Base-by-base conservation (phyloP, 2,329 filamentous ascomycete genomes). In the Trichoderma aggressivum region DNA sequence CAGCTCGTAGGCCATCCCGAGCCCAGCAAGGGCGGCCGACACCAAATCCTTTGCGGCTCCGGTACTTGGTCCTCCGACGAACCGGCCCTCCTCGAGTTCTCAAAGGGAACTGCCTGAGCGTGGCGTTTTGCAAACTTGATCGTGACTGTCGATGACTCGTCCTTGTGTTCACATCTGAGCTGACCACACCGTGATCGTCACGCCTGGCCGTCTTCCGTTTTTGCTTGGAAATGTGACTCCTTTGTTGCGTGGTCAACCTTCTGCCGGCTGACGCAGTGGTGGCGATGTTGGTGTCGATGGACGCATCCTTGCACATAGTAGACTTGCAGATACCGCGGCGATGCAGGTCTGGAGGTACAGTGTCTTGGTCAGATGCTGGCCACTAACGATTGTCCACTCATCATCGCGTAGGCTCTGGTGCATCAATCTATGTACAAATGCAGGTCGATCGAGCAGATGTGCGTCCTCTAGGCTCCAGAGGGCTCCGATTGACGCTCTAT, bases 251-350 rank as follows among this genome's bases (percentile, higher is more conserved):
- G 36, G 47, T 47, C 26, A 11, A 47, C n/a, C 14, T 18, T 58
- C 55, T 34, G 53, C 64, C 53, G 18, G 64, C 64, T 59, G 64
- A 67, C 64, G 55, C 53, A 59, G 36, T 16, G 36, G 64, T 67
- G 64, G 64, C 64, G 7, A 59, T 34, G 64, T 47, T 14, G 63
- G 32, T 14, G 26, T 30, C 32, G 18, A 39, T 43, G 53, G 34
- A 59, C 16, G 8, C 50, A 66, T 66, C 53, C 26, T 67, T 59
- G 55, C 26, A 43, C 18, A 14, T 34, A 12, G 18, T 59, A 59
- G 34, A 59, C 53, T 43, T 67, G 14, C 24, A 11, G 34, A 34
- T 47, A 67, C 26, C 26, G 28, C 53, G 55, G 24, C 18, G 34
- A 50, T 32, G 36, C 36, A 58, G 1, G 64, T 32, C 36, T 67